Percentiles rank a stretch among this genome's conserved stretches.
These are phyloP conservation scores for Astragalus glycyphyllos DNA, from an alignment of 306 rosid species.

Conservation along the genomic window DNA sequence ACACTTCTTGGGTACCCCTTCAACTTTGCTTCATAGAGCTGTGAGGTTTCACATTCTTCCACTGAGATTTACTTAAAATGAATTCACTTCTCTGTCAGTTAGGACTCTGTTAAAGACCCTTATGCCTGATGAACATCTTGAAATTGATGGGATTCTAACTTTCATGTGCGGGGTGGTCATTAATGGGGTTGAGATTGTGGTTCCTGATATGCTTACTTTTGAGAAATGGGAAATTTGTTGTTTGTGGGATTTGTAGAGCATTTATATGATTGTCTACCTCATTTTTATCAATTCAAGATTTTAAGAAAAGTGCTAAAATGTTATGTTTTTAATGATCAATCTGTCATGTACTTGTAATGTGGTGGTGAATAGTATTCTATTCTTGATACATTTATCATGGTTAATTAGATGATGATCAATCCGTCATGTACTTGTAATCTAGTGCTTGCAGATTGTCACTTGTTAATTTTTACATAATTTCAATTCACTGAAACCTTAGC, in stretches of 20 bases:
- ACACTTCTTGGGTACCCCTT: conserved; percentile 47
- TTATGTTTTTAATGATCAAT: too few relatives aligned
- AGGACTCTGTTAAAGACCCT: conserved; percentile 56
- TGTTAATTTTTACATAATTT: too few relatives aligned
- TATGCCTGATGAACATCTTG: conserved; percentile 50
- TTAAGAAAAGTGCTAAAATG: too few relatives aligned
- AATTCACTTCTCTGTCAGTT: conserved; percentile 53
- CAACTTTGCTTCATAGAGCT: conserved; percentile 49
- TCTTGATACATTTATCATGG: too few relatives aligned
- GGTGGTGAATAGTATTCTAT: too few relatives aligned
- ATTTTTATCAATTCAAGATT: too few relatives aligned
- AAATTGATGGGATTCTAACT: conserved; percentile 47
- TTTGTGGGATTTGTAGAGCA: conserved; percentile 78
- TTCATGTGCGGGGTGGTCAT: conserved; percentile 50
- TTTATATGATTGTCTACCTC: conserved; percentile 21
- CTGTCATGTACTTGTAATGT: too few relatives aligned
- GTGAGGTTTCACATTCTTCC: conserved; percentile 81
- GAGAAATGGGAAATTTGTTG: conserved; percentile 48
- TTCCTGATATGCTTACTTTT: conserved; percentile 59
- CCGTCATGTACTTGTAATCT: too few relatives aligned
- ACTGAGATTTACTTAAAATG: conserved; percentile 51
- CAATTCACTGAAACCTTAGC: too few relatives aligned
- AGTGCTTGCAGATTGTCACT: too few relatives aligned
- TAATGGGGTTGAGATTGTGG: conserved; percentile 64
- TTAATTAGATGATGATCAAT: too few relatives aligned